These are phyloP conservation scores for Tuber microsphaerosporum DNA, from an alignment of 495 filamentous ascomycete genomes.

Conservation along the genomic window DNA sequence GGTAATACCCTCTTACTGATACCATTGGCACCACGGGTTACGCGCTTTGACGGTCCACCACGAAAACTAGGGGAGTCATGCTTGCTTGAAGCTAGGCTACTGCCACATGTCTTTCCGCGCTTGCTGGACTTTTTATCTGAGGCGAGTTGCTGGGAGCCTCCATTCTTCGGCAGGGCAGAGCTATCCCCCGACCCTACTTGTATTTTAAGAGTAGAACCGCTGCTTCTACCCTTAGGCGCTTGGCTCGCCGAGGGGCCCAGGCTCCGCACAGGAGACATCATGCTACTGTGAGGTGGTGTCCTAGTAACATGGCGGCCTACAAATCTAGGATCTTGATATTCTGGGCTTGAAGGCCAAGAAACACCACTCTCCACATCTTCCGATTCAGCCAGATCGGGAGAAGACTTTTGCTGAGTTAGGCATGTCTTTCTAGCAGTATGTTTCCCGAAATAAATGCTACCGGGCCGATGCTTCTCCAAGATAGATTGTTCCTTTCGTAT, in stretches of 20 bases:
- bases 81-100: neutral
- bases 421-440: neutral
- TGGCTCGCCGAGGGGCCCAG: neutral
- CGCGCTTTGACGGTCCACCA: constrained; percentile 12
- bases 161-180: neutral
- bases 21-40: constrained; percentile 32
- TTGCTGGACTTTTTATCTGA: neutral
- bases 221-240: neutral
- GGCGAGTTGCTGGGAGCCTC: neutral
- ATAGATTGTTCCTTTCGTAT: neutral
- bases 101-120: neutral
- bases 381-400: neutral
- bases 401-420: neutral
- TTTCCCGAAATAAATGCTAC: neutral
- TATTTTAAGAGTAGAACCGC: neutral
- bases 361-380: neutral
- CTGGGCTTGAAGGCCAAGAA: constrained; percentile 3
- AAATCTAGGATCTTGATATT: neutral
- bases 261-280: neutral
- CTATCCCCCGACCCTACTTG: neutral
- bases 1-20: constrained; percentile 25
- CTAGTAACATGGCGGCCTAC: neutral
- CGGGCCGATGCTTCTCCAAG: neutral
- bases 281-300: neutral
- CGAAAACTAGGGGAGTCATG: neutral